Evolutionary conservation across 108 stramenopile species (phyloP), one percentile per base, ranked within the genome.

Genomic region (Licmophora abbreviata): DNA sequence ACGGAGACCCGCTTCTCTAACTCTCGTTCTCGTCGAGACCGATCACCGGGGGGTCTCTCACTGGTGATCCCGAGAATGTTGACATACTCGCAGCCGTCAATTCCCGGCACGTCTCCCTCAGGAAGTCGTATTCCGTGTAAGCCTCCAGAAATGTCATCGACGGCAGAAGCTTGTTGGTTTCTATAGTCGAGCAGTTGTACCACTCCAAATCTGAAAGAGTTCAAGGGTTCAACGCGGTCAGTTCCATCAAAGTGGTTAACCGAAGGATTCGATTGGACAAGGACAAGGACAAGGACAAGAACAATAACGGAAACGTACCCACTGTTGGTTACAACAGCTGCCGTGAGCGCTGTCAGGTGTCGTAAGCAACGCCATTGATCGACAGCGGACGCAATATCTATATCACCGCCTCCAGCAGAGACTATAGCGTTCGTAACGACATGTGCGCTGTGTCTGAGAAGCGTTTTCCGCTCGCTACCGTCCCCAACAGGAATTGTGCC

Each of bases 351-450:
- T 17, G 71, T 63, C 23, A 91, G 49, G 54, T 87, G 75, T 12
- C 82, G 59, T 15, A 91, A 54, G 29, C 76, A 79, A n/a, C 78
- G 48, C 89, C 89, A 91, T 42, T 76, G 77, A 21, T 51, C 65
- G 18, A 82, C 79, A 29, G 89, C 89, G 20, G 73, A 48, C 8
- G 73, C 27, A 65, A 87, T 66, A 38, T 82, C 75, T 20, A 83
- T 50, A 3, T 75, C 79, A 27, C 63, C 56, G 1, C 67, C 41
- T 9, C 80, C 76, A 47, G 77, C 79, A 5, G 76, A 76, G 11
- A 83, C 57, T 47, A 85, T 83, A 8, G 82, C 70, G 54, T 83
- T 69, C 8, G 83, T 85, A n/a, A 90, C 81, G 4, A 90, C 49
- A 47, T 56, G 67, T 4, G 89, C 89, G 41, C 79, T 81, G 41